A percentile compares a stretch with the other conserved stretches of the same genome.
phyloP scores from a whole-genome alignment of 1,284 basidiomycete species.

The Marasmius fiardii region DNA sequence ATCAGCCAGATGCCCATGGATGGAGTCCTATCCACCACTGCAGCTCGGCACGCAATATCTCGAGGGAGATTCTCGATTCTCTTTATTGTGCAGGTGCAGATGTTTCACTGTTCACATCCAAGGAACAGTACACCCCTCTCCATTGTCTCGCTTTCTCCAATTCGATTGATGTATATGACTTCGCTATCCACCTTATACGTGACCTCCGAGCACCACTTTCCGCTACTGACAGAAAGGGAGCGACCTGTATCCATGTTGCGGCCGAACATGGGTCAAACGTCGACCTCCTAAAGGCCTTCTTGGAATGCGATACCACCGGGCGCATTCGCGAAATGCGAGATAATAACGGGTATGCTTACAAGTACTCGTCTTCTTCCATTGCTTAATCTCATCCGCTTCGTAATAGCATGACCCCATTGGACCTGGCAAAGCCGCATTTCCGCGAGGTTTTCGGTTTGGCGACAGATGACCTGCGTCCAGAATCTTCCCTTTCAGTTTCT shows the following conservation, averaged over 20 bases:
- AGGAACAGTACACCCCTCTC: conserved; percentile 63
- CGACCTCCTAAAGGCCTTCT: conserved; percentile 56
- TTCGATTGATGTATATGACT: conserved; percentile 45
- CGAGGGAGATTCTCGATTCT: conserved; percentile 59
- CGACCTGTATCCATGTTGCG: conserved; percentile 93
- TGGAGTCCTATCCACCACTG: conserved; percentile 74
- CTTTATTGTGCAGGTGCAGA: conserved; percentile 74
- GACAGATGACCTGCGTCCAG: conserved; percentile 40
- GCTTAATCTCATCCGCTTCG: conserved; percentile 7
- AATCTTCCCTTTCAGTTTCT: conserved; percentile 51
- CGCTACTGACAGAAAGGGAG: conserved; percentile 75
- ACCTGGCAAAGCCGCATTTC: conserved; percentile 64
- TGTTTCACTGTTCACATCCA: conserved; percentile 60
- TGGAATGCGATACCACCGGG: conserved; percentile 59
- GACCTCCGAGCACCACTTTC: conserved; percentile 65
- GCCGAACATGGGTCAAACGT: conserved; percentile 82
- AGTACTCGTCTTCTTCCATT: conserved; percentile 8
- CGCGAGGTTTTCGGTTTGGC: conserved; percentile 53
- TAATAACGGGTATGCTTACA: conserved; percentile 54
- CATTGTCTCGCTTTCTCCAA: conserved; percentile 61
- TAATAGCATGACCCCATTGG: conserved; percentile 59
- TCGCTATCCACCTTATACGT: conserved; percentile 61
- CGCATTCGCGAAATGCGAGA: conserved; percentile 58
- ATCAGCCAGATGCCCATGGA: conserved; percentile 59
- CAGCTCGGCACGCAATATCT: conserved; percentile 50